A percentile compares a stretch with the other conserved stretches of the same genome.
These are phyloP conservation scores for Phlebiopsis flavidoalba DNA, from an alignment of 768 basidiomycete genomes.

Conservation along the genomic window DNA sequence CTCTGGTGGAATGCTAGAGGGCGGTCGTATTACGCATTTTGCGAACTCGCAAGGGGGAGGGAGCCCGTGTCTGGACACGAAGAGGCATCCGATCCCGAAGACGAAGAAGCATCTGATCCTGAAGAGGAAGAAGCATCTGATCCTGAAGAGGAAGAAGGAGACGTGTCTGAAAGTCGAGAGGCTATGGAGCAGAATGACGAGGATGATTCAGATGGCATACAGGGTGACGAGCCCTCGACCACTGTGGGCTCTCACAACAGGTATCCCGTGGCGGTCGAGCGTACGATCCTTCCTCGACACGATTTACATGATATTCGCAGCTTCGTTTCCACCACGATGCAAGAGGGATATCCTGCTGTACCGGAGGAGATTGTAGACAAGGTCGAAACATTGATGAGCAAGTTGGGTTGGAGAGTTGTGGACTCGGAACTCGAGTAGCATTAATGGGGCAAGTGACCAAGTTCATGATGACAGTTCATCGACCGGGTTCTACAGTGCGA, in stretches of 20 bases:
- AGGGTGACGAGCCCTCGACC: no score
- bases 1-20: background rate
- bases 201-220: no score
- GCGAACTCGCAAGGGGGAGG: background rate
- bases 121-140: no score
- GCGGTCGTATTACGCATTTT: background rate
- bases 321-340: constrained; percentile 21
- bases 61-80: background rate
- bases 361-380: constrained; percentile 14
- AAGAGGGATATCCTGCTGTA: constrained; percentile 19
- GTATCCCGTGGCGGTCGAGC: background rate
- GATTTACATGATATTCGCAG: constrained; percentile 11
- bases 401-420: background rate
- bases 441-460: no score
- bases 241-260: no score
- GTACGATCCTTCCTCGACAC: background rate
- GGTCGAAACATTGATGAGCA: constrained; percentile 3
- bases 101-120: background rate
- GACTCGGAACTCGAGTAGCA: background rate
- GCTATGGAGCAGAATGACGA: no score
- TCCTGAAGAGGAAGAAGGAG: no score
- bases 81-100: background rate
- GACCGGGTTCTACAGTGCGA: no score
- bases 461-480: no score
- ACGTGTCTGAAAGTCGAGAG: no score